Conservation (phyloP, 352 stramenopile genomes). For the Pythium insidiosum region DNA sequence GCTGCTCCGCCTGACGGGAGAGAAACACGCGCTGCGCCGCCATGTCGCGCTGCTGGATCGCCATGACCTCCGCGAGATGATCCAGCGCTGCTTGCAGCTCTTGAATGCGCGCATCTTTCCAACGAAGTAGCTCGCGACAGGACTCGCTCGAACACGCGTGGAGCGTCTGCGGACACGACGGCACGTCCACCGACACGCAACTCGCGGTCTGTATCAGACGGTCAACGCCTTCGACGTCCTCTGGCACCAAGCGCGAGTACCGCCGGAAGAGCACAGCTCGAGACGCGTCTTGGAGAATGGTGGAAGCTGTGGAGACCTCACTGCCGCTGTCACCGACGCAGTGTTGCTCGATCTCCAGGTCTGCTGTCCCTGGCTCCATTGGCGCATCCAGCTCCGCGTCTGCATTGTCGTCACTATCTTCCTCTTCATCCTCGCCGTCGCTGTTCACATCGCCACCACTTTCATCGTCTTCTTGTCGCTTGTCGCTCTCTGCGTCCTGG, state of each 20-base stretch:
- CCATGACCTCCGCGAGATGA: constrained; percentile 31
- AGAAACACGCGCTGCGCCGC: constrained; percentile 23
- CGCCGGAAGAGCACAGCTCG: too few species aligned
- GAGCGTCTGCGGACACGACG: constrained; percentile 3
- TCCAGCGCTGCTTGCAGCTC: constrained; percentile 28
- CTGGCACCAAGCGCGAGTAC: too few species aligned
- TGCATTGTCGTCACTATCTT: background rate
- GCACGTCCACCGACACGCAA: too few species aligned
- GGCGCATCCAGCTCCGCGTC: background rate
- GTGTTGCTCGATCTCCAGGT: too few species aligned
- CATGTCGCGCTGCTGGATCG: constrained; percentile 30
- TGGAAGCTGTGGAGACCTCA: too few species aligned
- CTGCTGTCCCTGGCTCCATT: background rate
- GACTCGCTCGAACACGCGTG: constrained; percentile 10
- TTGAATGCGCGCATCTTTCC: constrained; percentile 23
- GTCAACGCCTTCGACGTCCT: too few species aligned
- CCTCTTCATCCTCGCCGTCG: background rate
- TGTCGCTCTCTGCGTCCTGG: too few species aligned
- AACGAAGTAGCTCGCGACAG: constrained; percentile 18
- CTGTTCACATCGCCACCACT: too few species aligned
- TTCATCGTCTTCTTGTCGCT: too few species aligned
- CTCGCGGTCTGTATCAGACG: too few species aligned
- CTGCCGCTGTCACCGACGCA: too few species aligned
- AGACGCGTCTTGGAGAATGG: too few species aligned
- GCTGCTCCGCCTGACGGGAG: constrained; percentile 22